Evolutionary conservation across 2,329 filamentous ascomycete species (phyloP).

Genomic region (Polychaeton citri): DNA sequence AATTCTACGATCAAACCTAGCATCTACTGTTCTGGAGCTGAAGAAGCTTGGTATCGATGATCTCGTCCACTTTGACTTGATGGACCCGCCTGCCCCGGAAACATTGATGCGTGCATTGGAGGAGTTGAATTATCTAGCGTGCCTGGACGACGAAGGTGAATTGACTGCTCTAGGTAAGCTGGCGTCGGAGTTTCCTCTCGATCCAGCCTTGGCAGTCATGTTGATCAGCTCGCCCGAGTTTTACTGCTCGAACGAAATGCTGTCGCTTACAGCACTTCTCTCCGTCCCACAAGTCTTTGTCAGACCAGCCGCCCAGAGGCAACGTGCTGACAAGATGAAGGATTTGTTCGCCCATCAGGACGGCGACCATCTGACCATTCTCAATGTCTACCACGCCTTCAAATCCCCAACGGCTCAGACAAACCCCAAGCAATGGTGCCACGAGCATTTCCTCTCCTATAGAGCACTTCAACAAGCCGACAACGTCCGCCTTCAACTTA

Average conservation of each 20-base stretch:
- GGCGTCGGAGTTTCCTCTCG: constrained; percentile 89
- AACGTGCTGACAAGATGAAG: constrained; percentile 97
- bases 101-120: constrained; percentile 96
- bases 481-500: constrained; percentile 81
- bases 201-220: constrained; percentile 92
- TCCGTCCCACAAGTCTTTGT: constrained; percentile 92
- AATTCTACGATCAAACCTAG: constrained; percentile 84
- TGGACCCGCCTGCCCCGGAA: constrained; percentile 96
- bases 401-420: constrained; percentile 58
- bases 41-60: constrained; percentile 96
- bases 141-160: constrained; percentile 90
- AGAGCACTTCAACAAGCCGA: constrained; percentile 84
- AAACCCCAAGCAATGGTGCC: constrained; percentile 83
- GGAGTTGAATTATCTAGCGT: constrained; percentile 93
- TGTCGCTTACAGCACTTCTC: constrained; percentile 85
- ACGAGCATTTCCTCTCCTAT: constrained; percentile 87
- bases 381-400: constrained; percentile 98
- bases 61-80: constrained; percentile 93
- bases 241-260: constrained; percentile 95
- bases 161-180: constrained; percentile 73
- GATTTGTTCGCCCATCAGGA: constrained; percentile 80
- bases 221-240: constrained; percentile 95
- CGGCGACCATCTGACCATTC: constrained; percentile 87
- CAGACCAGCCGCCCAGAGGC: constrained; percentile 70
- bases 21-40: constrained; percentile 87